Percentiles rank a stretch among this genome's conserved stretches.
These are phyloP conservation scores for Populus pruinosa DNA, from an alignment of 345 rosid species.

Conservation along the genomic window DNA sequence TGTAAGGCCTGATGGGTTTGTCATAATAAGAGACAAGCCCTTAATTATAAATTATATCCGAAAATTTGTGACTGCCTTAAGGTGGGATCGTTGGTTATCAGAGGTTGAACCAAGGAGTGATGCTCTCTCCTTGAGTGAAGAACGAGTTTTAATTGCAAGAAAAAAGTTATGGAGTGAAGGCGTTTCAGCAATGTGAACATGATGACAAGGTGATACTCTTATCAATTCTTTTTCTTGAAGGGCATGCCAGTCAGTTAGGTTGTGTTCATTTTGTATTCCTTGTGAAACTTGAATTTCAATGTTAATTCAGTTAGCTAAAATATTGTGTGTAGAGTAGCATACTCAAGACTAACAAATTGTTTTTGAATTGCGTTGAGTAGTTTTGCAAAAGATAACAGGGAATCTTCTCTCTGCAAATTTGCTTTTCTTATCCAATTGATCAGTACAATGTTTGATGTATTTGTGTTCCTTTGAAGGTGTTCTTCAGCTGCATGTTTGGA, in stretches of 20 bases:
- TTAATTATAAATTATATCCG: slow-evolving; percentile 50
- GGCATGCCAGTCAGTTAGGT: too few species aligned
- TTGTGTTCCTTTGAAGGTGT: slow-evolving; percentile 5
- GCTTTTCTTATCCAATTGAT: not conserved
- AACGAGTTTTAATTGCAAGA: slow-evolving; percentile 71
- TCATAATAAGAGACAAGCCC: slow-evolving; percentile 77
- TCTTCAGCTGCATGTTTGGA: not conserved
- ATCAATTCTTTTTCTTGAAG: not conserved
- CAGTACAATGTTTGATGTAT: not conserved
- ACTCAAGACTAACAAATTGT: not conserved
- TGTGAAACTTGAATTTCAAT: not conserved
- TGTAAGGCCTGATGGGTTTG: slow-evolving; percentile 78
- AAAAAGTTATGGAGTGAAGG: slow-evolving; percentile 61
- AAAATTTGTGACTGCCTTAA: slow-evolving; percentile 54
- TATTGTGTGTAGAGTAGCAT: too few species aligned
- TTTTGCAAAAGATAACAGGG: not conserved
- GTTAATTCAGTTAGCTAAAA: too few species aligned
- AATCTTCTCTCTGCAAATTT: not conserved
- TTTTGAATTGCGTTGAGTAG: not conserved
- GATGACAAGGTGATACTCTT: not conserved
- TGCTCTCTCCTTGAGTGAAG: slow-evolving; percentile 57
- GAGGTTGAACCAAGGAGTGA: slow-evolving; percentile 74
- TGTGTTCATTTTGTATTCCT: too few species aligned
- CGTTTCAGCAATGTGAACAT: not conserved
- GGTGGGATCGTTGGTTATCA: slow-evolving; percentile 82